Evolutionary conservation across 306 rosid genomes (phyloP), one percentile per base, ranked within the genome.

Genomic region (apple (Malus domestica)): DNA sequence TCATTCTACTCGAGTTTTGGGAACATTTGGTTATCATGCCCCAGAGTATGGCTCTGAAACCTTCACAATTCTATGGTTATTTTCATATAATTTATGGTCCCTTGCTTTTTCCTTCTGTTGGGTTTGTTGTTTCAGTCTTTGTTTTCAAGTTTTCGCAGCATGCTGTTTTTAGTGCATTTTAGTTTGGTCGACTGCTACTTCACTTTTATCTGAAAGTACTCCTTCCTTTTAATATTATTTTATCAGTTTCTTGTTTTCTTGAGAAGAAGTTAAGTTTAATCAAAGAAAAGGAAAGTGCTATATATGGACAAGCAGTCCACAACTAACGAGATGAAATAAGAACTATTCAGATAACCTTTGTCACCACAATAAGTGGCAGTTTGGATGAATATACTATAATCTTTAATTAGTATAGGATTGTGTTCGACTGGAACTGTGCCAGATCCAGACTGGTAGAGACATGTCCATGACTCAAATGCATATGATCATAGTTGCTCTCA

Each of bases 1-100:
- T 68, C 89, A 86, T 68, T 86, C 89, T 65, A 86, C 89, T 60
- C 85, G 89, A 70, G 89, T 86, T 73, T 78, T 86, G 75, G 89
- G 89, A 80, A 86, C 89, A 44, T 86, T 86, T 72, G 89, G 89
- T 25, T 86, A 83, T 81, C 89, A 86, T 72, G 89, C 89, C 49
- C 89, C 89, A 46, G 89, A 86, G 89, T 86, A 86, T 49, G 80
- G 22, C 76, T 61, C 67, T 80, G 15, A 14, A 60, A 74, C 68
- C 15, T 74, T 68, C 71, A 33, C 22, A 55, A 68, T 33, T 59
- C 23, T 74, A 15, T 59, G 40, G 22, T 38, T 51, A 30, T 42
- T 60, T 25, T 64, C 27, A 10, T 16, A 16, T 42, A 19, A 32
- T 18, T 59, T 59, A 9, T 72, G 23, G 54, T 15, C 55, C 55